Evolutionary conservation across 2,329 filamentous ascomycete species (phyloP), one percentile per base, ranked within the genome.

Genomic region (Calonectria montana): DNA sequence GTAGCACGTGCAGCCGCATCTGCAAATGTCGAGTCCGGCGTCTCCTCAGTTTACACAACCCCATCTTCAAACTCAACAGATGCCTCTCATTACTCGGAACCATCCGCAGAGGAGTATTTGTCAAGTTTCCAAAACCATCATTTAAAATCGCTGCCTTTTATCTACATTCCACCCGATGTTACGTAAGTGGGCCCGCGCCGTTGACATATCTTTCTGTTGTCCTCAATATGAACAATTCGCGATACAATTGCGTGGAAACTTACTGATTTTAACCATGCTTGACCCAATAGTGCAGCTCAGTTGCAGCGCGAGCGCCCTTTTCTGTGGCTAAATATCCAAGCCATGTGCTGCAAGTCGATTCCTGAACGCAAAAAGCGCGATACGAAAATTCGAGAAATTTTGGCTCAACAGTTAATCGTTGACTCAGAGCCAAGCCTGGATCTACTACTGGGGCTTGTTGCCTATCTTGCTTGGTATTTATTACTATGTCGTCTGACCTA

Each of bases 291-390:
- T 18, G 65, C 73, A 23, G 59, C 66, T n/a, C 68, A 79, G 50
- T 65, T 85, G 8, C 79, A 79, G 25, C 65, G 70, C 5, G 76
- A 83, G 9, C 75, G 78, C 50, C 83, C 83, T 2, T 82, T 84
- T 31, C 71, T 84, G 2, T 85, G 82, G 82, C 68, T 82, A 10
- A 82, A 80, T 55, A 81, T 85, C 16, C 82, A 81, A 73, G 77
- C 79, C 0, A 74, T 82, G 1, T 71, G 74, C 3, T 77, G 78
- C 15, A 79, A 74, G n/a, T 74, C 70, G 0, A 59, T 45, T 10
- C 15, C 47, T 65, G 79, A 81, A 71, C 79, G 73, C 29, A 69
- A 73, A 9, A 65, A 55, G 15, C 41, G 80, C 16, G 73, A 78
- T 2, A 41, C 57, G 18, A 69, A 70, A 2, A 67, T 78, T 21